Evolutionary conservation across 192 early-diverging fungal species (phyloP), one percentile per base, ranked within the genome.

Genomic region (Linnemannia schmuckeri): DNA sequence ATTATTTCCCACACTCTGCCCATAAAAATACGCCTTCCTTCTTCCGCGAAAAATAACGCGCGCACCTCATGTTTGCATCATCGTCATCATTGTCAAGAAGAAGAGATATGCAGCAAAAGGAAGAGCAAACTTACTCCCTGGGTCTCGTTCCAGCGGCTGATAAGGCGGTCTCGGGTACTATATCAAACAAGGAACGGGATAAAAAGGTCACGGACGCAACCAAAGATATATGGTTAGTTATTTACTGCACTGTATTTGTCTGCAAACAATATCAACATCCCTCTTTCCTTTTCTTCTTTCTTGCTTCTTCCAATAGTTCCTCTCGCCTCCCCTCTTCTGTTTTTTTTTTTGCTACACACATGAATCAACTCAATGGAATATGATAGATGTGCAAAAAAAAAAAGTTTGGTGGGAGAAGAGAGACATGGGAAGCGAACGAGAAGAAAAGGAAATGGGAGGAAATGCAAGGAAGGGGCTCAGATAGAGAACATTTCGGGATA

Each of bases 141-240:
- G 42, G 98, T 99, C 71, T 92, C 87, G 89, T 99, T 99, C 98
- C 98, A 99, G 52, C 93, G 89, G 82, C 98, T 95, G 79, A 99
- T 93, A 77, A 99, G 93, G 38, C 93, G 94, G 89, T 99, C 98
- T 77, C 97, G 97, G 80, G 97, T 95, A 73, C 94, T 95, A 41
- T 86, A 46, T 1, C 24, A 54, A 4, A 49, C 61, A 18, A 18
- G 46, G 30, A 18, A 18, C 47, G 46, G 30, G 30, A 18, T 47
- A 27, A 24, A 57, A 12, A 2, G 27, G 33, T 22, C 9, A 49
- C 12, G n/a, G 10, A 1, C 12, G n/a, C 47, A 49, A 49, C 20
- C 47, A 49, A 52, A 5, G 18, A 52, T 22, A 52, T 4, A 52
- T 20, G 49, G 20, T 52, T 52, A 52, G 49, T 18, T 20, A 52